Evolutionary conservation across 2,329 filamentous ascomycete species (phyloP), one percentile per base, ranked within the genome.

Genomic region (Botrytis hyacinthi): DNA sequence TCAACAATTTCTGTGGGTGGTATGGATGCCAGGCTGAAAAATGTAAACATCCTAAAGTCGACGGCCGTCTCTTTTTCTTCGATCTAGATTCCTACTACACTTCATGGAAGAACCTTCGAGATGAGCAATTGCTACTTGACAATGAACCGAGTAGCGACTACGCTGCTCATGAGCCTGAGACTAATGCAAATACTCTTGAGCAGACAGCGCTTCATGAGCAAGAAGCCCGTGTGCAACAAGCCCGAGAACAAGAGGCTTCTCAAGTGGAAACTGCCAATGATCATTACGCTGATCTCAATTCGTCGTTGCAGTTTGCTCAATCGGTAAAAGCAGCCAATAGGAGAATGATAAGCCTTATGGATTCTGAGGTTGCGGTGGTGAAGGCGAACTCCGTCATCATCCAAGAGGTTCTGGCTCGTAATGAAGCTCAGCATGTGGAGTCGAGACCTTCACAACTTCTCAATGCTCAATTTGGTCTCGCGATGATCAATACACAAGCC

Each of bases 1-100:
- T 42, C 3, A 32, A 69, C 22, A 69, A 69, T 29, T 57, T 69
- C 48, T 69, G 66, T 32, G 51, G 48, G 40, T 57, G 54, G 29
- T 69, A 57, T 20, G 10, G n/a, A 29, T 69, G 66, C 18, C 37
- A 57, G 37, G 37, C 2, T 29, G 3, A 37, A 3, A 22, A 29
- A 4, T 69, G 66, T 37, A 16, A 29, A 29, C 48, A 69, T 69
- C 1, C n/a, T 57, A 48, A 3, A 42, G 35, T 40, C 40, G 18
- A 29, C 12, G 48, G 35, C 8, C 16, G 16, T n/a, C n/a, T 29
- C 7, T 57, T 18, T 18, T 57, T 57, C n/a, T 57, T 57, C 18
- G 14, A 18, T n/a, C 26, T 62, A 1, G 0, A 62, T 40, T 9
- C 4, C 5, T 40, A 26, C 6, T 42, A 62, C 16, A 3, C 20